These are phyloP conservation scores for Irpex sp. DNA, from an alignment of 1,284 basidiomycete genomes.

Conservation along the genomic window DNA sequence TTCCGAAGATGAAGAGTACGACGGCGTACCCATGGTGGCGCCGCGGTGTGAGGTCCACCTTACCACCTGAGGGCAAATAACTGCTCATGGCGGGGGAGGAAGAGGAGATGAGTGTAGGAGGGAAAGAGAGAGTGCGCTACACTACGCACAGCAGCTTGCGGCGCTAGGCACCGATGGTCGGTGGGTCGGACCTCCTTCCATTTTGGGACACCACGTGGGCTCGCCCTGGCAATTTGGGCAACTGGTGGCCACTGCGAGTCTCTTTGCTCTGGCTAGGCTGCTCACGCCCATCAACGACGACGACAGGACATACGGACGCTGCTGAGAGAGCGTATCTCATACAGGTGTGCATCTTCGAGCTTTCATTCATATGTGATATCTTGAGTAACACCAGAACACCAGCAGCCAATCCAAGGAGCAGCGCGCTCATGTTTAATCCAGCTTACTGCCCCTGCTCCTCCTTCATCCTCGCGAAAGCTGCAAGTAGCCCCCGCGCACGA, in stretches of 20 bases:
- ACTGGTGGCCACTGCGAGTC: neutral
- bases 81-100: conserved; percentile 13
- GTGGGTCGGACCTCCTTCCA: neutral
- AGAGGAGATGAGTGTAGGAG: neutral
- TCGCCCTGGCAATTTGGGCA: neutral
- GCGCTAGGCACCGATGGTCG: too few relatives aligned
- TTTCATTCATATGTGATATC: neutral
- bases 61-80: conserved; percentile 29
- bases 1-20: conserved; percentile 79
- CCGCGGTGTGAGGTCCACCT: conserved; percentile 65
- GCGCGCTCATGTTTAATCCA: neutral
- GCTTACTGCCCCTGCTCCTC: neutral
- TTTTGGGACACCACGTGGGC: neutral
- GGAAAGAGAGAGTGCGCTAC: neutral
- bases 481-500: neutral
- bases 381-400: neutral
- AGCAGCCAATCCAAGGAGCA: neutral
- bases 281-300: neutral
- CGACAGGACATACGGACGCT: neutral
- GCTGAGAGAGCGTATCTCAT: neutral
- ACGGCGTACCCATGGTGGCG: conserved; percentile 83
- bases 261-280: neutral
- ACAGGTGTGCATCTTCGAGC: neutral
- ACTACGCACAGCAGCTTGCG: too few relatives aligned
- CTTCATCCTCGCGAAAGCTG: conserved; percentile 1